phyloP scores from a whole-genome alignment of 192 early-diverging fungal species.

The Ambispora gerdemannii region DNA sequence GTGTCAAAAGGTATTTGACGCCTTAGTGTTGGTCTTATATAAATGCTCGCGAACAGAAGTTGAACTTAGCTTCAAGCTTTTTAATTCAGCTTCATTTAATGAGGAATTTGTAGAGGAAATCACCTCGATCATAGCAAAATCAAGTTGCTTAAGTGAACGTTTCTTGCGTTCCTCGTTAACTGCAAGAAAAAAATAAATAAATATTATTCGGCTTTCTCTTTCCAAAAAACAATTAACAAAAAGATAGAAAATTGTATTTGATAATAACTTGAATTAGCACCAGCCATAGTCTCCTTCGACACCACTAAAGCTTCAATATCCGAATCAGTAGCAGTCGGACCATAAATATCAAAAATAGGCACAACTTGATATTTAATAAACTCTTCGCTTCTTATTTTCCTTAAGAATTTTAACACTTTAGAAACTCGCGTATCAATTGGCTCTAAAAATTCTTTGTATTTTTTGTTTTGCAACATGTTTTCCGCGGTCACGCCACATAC shows the following conservation, averaged over 20 bases:
- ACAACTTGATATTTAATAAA: constrained; percentile 46
- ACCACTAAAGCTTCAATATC: constrained; percentile 78
- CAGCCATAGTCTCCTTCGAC: constrained; percentile 74
- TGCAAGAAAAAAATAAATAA: constrained; percentile 27
- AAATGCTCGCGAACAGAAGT: constrained; percentile 68
- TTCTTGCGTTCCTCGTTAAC: constrained; percentile 76
- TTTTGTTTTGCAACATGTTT: constrained; percentile 67
- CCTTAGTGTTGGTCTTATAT: constrained; percentile 23
- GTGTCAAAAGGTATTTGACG: too few species aligned
- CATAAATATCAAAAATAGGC: constrained; percentile 79
- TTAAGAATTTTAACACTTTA: constrained; percentile 61
- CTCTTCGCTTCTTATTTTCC: constrained; percentile 38
- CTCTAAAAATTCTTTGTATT: constrained; percentile 64
- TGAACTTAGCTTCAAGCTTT: constrained; percentile 73
- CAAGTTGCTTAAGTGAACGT: constrained; percentile 50
- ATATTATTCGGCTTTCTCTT: not conserved
- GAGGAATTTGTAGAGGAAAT: constrained; percentile 46
- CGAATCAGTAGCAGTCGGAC: constrained; percentile 75
- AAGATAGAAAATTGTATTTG: not conserved
- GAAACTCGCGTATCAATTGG: constrained; percentile 58
- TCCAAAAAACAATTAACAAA: not conserved
- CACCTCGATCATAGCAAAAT: constrained; percentile 70
- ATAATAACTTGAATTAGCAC: constrained; percentile 68
- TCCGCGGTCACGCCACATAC: constrained; percentile 79
- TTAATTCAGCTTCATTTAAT: constrained; percentile 43